A percentile compares a stretch with the other conserved stretches of the same genome.
Evolutionary conservation across 495 filamentous ascomycete species (phyloP).

Genomic region (Jackrogersella minutella): DNA sequence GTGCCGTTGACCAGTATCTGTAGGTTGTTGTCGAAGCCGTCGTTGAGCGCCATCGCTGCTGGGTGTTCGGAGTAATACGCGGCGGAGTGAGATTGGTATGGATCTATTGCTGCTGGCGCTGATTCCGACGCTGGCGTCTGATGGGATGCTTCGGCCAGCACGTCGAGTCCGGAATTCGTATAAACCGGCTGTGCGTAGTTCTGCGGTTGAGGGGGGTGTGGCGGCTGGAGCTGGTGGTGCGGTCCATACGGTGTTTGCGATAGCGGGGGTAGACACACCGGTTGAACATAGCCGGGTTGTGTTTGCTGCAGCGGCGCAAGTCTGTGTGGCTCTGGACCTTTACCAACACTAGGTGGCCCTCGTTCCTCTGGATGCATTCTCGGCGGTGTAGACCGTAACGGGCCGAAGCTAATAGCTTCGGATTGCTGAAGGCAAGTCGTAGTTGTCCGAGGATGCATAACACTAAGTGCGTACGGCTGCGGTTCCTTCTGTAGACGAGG

Average conservation of each 20-base stretch:
- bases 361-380: constrained; percentile 4
- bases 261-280: constrained; percentile 41
- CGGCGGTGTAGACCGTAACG: constrained; percentile 9
- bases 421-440: constrained; percentile 24
- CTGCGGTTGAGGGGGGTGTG: constrained; percentile 15
- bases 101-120: constrained; percentile 18
- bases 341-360: constrained; percentile 1
- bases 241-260: constrained; percentile 38
- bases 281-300: constrained; percentile 29
- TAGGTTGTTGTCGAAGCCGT: constrained; percentile 46
- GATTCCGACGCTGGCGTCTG: constrained; percentile 21
- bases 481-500: constrained; percentile 40
- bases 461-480: constrained; percentile 43
- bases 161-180: constrained; percentile 26
- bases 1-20: constrained; percentile 44
- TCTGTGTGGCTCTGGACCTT: constrained; percentile 30
- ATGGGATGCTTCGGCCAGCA: constrained; percentile 36
- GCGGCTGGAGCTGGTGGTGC: constrained; percentile 19
- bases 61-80: constrained; percentile 37
- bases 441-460: constrained; percentile 40
- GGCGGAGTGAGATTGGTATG: constrained; percentile 28
- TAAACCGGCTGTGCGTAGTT: constrained; percentile 29
- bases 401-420: constrained; percentile 15
- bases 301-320: constrained; percentile 41
- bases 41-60: constrained; percentile 36